Conservation (phyloP, 805 yeast genomes). For the Suhomyces sp. region DNA sequence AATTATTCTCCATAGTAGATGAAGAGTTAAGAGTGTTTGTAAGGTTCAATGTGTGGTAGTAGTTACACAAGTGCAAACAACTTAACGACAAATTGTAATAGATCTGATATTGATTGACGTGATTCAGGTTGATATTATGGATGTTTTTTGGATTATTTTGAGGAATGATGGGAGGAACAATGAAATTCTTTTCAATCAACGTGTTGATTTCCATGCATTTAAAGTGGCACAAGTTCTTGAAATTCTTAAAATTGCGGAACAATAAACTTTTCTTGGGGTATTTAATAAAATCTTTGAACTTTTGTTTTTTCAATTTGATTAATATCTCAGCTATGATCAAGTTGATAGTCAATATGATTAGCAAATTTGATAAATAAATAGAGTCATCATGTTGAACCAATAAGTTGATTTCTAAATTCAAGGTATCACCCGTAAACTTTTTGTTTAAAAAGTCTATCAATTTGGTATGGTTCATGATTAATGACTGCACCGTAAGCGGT, state of each 20-base stretch:
- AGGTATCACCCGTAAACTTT: slow-evolving; percentile 12
- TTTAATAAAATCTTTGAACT: slow-evolving; percentile 20
- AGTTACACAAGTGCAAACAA: slow-evolving; percentile 29
- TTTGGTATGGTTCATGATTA: slow-evolving; percentile 21
- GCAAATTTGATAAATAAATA: slow-evolving; percentile 24
- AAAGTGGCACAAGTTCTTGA: slow-evolving; percentile 25
- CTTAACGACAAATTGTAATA: slow-evolving; percentile 31
- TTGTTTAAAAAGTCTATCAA: slow-evolving; percentile 22
- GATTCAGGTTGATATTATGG: slow-evolving; percentile 13
- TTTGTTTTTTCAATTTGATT: slow-evolving; percentile 27
- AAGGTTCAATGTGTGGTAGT: slow-evolving; percentile 29
- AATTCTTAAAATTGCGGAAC: slow-evolving; percentile 21
- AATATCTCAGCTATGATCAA: slow-evolving; percentile 30
- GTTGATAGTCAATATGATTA: slow-evolving; percentile 26
- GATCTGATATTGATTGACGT: slow-evolving; percentile 24
- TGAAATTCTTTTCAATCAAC: slow-evolving; percentile 20
- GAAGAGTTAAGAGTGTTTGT: slow-evolving; percentile 22
- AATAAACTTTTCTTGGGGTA: slow-evolving; percentile 16
- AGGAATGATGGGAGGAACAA: slow-evolving; percentile 18
- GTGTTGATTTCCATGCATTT: slow-evolving; percentile 30
- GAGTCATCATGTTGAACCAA: slow-evolving; percentile 27
- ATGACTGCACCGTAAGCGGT: slow-evolving; percentile 28
- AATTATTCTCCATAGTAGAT: slow-evolving; percentile 13
- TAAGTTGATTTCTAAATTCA: slow-evolving; percentile 15
- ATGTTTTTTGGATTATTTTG: slow-evolving; percentile 8